Evolutionary conservation across 306 rosid species (phyloP), one percentile per base, ranked within the genome.

Genomic region (Rubus parviflorus): DNA sequence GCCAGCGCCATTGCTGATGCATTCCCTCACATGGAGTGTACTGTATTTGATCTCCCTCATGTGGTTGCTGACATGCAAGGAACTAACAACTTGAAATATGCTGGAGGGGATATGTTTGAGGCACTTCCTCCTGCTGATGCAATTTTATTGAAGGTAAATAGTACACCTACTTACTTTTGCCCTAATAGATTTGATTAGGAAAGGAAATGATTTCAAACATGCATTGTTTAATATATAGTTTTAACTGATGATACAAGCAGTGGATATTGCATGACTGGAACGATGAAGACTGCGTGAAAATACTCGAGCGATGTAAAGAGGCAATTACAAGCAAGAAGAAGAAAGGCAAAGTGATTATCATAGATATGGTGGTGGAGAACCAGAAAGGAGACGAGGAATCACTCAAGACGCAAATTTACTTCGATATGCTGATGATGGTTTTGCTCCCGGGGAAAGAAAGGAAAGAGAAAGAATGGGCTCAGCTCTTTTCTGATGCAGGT

Each of bases 1-100:
- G 78, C 85, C 38, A 86, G 82, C 77, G 79, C 81, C 22, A 73
- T 88, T 60, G 90, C 80, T 1, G 51, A 75, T 8, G 79, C 79
- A 63, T 63, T 63, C 6, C 45, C 68, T 12, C 45, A 63, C 13
- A 13, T 38, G 19, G 68, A 63, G 4, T 63, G 68, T 20, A 63
- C 43, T 64, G 87, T 86, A 0, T 65, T 86, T 19, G 90, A 88
- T 80, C 92, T 84, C 1, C 92, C 88, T 0, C 88, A 82, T 19
- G 90, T 82, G 63, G 81, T 86, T 19, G 74, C 5, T 38, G 86
- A 67, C 46, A 64, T 86, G 66, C 68, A 82, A 69, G 88, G 75
- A 14, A 37, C 37, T 5, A 51, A 41, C 0, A 84, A 86, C 48
- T 9, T 88, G 1, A 66, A 80, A 70, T 86, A 49, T 70, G 76